phyloP scores from a whole-genome alignment of 2,329 filamentous ascomycete species.

The Fusarium oligoseptatum region DNA sequence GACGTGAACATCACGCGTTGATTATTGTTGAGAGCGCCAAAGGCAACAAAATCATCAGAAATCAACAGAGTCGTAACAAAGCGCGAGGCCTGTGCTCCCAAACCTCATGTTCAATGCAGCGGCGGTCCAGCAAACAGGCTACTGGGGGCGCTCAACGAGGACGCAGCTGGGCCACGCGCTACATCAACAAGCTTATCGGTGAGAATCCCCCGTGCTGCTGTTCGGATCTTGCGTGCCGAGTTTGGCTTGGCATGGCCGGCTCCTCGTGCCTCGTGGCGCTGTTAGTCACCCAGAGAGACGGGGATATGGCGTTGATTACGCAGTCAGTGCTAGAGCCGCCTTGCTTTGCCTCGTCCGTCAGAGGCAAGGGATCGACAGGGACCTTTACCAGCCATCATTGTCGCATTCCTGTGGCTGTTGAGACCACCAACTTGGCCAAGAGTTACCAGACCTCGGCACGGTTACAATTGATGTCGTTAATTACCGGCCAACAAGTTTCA shows the following conservation, averaged over 20 bases:
- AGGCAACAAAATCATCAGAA: not conserved
- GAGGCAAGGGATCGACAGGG: slow-evolving; percentile 13
- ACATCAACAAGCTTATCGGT: slow-evolving; percentile 36
- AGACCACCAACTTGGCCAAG: not conserved
- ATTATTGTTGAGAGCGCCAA: not conserved
- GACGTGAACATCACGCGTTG: not conserved
- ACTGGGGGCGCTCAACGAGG: slow-evolving; percentile 23
- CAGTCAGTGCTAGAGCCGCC: slow-evolving; percentile 3
- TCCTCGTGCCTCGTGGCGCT: not conserved
- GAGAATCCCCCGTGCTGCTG: slow-evolving; percentile 7
- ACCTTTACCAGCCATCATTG: not conserved
- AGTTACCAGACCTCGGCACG: not conserved
- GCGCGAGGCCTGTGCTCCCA: not conserved
- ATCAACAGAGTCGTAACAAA: not conserved
- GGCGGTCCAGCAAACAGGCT: slow-evolving; percentile 34
- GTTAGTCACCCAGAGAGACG: not conserved
- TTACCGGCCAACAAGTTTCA: not conserved
- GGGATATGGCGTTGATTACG: slow-evolving; percentile 4
- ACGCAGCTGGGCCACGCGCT: not conserved
- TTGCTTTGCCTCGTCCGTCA: not conserved
- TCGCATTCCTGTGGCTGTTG: not conserved
- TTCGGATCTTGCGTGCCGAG: slow-evolving; percentile 31
- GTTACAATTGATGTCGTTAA: not conserved
- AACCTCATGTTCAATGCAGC: not conserved
- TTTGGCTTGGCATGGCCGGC: slow-evolving; percentile 26